Conservation (phyloP, 2,329 filamentous ascomycete genomes). For the Pyrenophora tritici-repentis region DNA sequence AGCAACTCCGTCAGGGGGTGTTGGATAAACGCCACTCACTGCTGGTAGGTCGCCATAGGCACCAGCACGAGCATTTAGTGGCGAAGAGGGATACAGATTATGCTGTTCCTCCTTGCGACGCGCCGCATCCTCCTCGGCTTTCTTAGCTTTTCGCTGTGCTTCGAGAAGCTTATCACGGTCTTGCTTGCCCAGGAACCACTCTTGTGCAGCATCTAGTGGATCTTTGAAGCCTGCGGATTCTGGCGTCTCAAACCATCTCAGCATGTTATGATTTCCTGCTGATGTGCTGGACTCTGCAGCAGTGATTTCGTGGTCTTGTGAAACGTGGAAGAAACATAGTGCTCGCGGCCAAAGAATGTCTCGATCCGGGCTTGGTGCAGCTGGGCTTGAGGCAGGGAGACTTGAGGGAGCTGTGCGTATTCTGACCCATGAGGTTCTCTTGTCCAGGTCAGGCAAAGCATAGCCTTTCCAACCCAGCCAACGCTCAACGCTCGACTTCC, state of each 20-base stretch:
- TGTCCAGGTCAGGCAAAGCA: conserved; percentile 29
- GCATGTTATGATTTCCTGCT: conserved; percentile 9
- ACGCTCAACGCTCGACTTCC: conserved; percentile 40
- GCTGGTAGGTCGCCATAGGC: conserved; percentile 45
- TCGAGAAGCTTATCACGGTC: conserved; percentile 44
- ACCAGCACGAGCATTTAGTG: conserved; percentile 42
- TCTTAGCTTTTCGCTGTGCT: conserved; percentile 50
- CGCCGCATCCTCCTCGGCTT: conserved; percentile 54
- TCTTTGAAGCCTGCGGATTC: conserved; percentile 42
- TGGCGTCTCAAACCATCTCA: conserved; percentile 40
- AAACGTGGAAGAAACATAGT: conserved; percentile 38
- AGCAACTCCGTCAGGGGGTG: conserved; percentile 46
- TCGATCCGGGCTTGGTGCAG: conserved; percentile 17
- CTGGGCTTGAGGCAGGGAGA: conserved; percentile 18
- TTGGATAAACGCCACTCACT: conserved; percentile 48
- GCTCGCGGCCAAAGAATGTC: conserved; percentile 46
- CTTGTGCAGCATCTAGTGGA: conserved; percentile 42
- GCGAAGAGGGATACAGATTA: conserved; percentile 43
- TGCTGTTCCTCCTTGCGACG: conserved; percentile 38
- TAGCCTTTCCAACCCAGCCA: conserved; percentile 47
- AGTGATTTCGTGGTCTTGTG: background rate
- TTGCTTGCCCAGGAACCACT: conserved; percentile 44
- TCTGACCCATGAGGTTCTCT: conserved; percentile 37
- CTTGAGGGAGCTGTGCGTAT: conserved; percentile 31
- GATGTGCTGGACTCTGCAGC: background rate